Base-by-base conservation (phyloP, 352 stramenopile species). In the Thraustotheca clavata region DNA sequence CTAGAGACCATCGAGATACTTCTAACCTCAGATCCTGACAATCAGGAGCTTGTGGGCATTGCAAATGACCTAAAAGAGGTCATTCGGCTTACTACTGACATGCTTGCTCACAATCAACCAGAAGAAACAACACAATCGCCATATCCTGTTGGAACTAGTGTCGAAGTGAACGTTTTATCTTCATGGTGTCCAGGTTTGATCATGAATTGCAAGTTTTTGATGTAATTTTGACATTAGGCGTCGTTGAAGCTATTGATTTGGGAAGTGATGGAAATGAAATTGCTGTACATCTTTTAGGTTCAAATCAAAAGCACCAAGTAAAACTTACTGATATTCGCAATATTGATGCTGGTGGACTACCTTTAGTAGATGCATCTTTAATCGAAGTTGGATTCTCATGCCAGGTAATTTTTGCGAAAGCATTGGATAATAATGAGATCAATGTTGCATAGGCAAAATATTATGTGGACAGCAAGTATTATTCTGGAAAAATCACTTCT, bases 1-100 rank as follows among this genome's bases (percentile, higher is more conserved):
- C 80, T 91, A 36, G 73, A 83, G 69, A 89, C 76, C 75, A 91
- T 93, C 69, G 75, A 91, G 36, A 69, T 86, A 73, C 73, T 93
- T 49, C 70, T 93, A 39, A 75, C 87, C 63, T 77, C 66, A 31
- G 84, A 93, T 32, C 69, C 81, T 26, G 73, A 76, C 29, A 93
- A 93, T 36, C 54, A 27, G 33, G 84, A 93, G 75, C 90, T 86
- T 60, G 62, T 90, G 48, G 70, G 69, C 32, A 91, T 93, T 74
- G 79, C 84, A 11, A 74, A 79, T 38, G 84, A 93, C 61, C 79
- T 93, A 27, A 75, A 88, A 20, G 84, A 93, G 60, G 84, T 93
- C 50, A 90, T 93, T 59, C 77, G 75, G n/a, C 77, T 93, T 52
- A 93, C 84, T 26, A 85, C 88, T 60, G 80, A 91, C 71, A 87